Percentiles rank a stretch among this genome's conserved stretches.
Evolutionary conservation across 2,329 filamentous ascomycete species (phyloP).

Genomic region (Whalleya microplaca): DNA sequence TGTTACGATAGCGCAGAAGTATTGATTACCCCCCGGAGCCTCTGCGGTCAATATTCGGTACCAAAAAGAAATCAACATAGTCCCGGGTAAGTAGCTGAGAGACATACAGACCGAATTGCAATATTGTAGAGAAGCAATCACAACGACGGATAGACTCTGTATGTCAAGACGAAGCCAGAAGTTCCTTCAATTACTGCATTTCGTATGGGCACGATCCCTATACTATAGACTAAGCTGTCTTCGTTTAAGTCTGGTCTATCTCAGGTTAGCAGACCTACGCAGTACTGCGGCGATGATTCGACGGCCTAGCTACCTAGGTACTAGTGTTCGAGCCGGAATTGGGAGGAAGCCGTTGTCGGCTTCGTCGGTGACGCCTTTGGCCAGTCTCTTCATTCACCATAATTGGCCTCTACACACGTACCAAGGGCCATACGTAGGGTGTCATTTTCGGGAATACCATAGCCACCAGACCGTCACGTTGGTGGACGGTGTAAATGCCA

Average conservation of each 20-base stretch:
- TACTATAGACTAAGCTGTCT: neutral
- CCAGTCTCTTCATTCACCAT: too few relatives aligned
- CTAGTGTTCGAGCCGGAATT: conserved; percentile 17
- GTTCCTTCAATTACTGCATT: neutral
- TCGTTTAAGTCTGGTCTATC: too few relatives aligned
- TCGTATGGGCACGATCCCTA: neutral
- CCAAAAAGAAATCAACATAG: neutral
- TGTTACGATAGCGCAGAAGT: conserved; percentile 6
- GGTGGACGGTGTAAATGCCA: neutral
- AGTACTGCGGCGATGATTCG: neutral
- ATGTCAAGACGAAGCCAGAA: neutral
- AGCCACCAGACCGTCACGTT: neutral
- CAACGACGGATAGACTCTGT: neutral
- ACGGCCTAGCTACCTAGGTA: neutral
- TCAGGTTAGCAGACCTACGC: too few relatives aligned
- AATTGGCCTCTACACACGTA: too few relatives aligned
- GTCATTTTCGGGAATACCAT: neutral
- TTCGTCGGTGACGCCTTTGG: neutral
- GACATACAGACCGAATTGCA: neutral
- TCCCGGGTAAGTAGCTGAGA: neutral
- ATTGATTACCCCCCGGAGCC: conserved; percentile 11
- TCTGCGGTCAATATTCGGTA: conserved; percentile 21
- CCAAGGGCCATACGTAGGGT: too few relatives aligned
- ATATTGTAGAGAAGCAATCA: conserved; percentile 2
- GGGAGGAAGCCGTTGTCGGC: conserved; percentile 9